Conservation (phyloP, 2,329 filamentous ascomycete genomes). For the Penicillium thymicola region DNA sequence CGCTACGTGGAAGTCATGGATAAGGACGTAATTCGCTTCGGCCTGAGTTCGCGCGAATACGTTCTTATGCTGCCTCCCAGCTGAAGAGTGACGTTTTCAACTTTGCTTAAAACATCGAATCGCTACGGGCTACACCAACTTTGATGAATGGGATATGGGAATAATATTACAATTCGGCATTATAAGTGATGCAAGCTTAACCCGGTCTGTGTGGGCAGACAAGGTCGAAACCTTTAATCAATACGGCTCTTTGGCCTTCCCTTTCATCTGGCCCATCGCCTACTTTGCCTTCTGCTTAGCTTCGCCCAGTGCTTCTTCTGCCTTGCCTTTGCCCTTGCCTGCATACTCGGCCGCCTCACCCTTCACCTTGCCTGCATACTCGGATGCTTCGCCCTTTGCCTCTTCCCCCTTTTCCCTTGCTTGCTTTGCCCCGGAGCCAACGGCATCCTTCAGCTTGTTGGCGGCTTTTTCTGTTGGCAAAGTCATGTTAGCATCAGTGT, state of each 20-base stretch:
- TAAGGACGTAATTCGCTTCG: slow-evolving; percentile 87
- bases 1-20: slow-evolving; percentile 82
- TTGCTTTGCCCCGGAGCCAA: slow-evolving; percentile 44
- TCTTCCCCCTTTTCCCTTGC: slow-evolving; percentile 45
- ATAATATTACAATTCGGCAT: slow-evolving; percentile 6
- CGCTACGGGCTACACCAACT: background rate
- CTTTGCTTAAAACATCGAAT: background rate
- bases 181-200: slow-evolving; percentile 1
- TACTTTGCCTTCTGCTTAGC: slow-evolving; percentile 29
- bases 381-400: slow-evolving; percentile 29
- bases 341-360: slow-evolving; percentile 9
- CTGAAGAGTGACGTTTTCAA: background rate
- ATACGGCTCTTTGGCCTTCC: slow-evolving; percentile 25
- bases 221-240: background rate
- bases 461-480: slow-evolving; percentile 49
- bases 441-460: slow-evolving; percentile 43
- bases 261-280: slow-evolving; percentile 25
- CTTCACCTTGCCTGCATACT: slow-evolving; percentile 33
- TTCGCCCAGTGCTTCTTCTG: slow-evolving; percentile 28
- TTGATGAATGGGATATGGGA: background rate
- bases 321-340: slow-evolving; percentile 36
- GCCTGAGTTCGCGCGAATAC: slow-evolving; percentile 85
- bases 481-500: background rate
- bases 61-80: slow-evolving; percentile 75
- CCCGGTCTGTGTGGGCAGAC: background rate